Evolutionary conservation across 1,139 yeast species (phyloP).

Genomic region (Lodderomyces margitis): DNA sequence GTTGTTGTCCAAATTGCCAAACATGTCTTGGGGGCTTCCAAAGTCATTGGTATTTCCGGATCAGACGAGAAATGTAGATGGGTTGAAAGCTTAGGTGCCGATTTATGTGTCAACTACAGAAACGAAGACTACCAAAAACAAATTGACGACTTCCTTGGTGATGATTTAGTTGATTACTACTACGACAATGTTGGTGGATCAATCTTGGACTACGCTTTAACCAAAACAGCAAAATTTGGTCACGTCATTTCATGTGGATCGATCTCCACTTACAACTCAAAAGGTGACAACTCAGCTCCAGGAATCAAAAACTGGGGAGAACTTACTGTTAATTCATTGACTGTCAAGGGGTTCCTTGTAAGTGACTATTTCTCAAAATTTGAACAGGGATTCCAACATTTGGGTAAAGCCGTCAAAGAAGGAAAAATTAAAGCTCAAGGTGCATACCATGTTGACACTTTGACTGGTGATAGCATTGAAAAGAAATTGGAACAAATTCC

Average conservation of each 20-base stretch:
- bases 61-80: constrained; percentile 53
- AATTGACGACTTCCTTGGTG: constrained; percentile 45
- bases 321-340: constrained; percentile 48
- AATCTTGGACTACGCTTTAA: constrained; percentile 47
- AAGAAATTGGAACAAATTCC: constrained; percentile 28
- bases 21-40: constrained; percentile 49
- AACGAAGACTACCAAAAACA: constrained; percentile 42
- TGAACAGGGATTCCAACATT: constrained; percentile 33
- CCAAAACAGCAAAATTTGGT: constrained; percentile 41
- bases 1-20: constrained; percentile 59
- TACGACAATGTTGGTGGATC: constrained; percentile 68
- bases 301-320: constrained; percentile 37
- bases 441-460: constrained; percentile 25
- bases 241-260: constrained; percentile 60
- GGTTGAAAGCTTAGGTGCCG: constrained; percentile 58
- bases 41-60: constrained; percentile 66
- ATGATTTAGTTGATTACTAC: constrained; percentile 43
- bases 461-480: constrained; percentile 19
- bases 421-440: constrained; percentile 41
- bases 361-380: constrained; percentile 33
- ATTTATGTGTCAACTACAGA: constrained; percentile 54
- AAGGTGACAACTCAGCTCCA: constrained; percentile 20
- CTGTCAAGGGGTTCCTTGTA: constrained; percentile 49
- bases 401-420: constrained; percentile 32
- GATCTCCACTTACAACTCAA: constrained; percentile 52